Evolutionary conservation across 805 yeast species (phyloP), one percentile per base, ranked within the genome.

Genomic region (Candida verbasci): DNA sequence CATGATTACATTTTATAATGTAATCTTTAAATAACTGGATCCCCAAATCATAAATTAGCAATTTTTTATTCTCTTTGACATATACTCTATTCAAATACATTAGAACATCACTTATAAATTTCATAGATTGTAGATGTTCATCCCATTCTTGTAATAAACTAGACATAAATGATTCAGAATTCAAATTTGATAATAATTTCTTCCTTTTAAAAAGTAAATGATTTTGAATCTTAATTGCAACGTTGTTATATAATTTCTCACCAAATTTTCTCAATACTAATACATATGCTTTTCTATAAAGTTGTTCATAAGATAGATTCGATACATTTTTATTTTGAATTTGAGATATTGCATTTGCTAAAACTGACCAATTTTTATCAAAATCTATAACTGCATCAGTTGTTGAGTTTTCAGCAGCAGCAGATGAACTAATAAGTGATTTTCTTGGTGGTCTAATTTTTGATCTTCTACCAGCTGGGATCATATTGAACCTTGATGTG

Each of bases 11-110:
- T 41, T 73, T 71, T 24, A 88, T 58, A 6, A 87, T 68, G 17
- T 68, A 61, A 25, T 76, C 80, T 41, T 82, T 73, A 54, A 86
- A 88, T 7, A 80, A 55, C 22, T 71, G 72, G 17, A 87, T 65
- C 0, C 95, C 94, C 32, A 80, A 68, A 51, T 88, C 96, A 50
- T 80, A 82, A 2, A 82, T 69, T 39, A 80, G 62, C 3, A 83
- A 77, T 34, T 77, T 61, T 47, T 76, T 80, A 38, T 69, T 65
- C 44, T 82, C 89, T 45, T 77, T 80, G 18, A 88, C 84, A 47
- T 84, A 87, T 0, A 86, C 95, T 29, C 95, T 72, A 52, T 88
- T 95, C 52, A 89, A 58, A 51, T 88, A 88, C 84, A 88, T 81
- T 53, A 86, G 62, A 3, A 88, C 85, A 55, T 89, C 95, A 48